Evolutionary conservation across 768 basidiomycete genomes (phyloP).

Genomic region (Suillus clintonianus): DNA sequence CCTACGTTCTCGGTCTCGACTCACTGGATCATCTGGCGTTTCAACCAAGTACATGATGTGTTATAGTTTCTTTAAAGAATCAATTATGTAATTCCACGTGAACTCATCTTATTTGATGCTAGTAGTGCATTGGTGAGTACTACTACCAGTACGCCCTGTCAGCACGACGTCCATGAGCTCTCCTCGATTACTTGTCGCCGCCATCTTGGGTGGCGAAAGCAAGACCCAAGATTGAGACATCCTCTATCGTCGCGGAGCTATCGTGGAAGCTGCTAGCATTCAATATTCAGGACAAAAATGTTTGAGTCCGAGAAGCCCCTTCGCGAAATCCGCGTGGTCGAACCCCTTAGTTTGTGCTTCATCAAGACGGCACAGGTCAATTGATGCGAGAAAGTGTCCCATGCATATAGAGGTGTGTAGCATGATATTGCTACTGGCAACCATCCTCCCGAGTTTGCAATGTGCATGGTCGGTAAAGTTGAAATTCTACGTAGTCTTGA

Average conservation of each 20-base stretch:
- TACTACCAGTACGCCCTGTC: background rate
- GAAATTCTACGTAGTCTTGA: no score
- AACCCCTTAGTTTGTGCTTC: no score
- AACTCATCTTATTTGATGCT: background rate
- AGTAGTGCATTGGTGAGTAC: background rate
- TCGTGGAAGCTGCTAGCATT: background rate
- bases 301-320: background rate
- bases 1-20: no score
- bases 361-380: no score
- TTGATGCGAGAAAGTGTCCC: no score
- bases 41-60: no score
- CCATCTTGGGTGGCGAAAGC: background rate
- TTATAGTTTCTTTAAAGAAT: no score
- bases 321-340: no score
- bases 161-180: background rate
- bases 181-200: background rate
- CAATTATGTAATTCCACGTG: background rate
- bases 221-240: background rate
- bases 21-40: background rate
- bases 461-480: no score
- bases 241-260: background rate
- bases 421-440: no score
- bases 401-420: no score
- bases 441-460: no score
- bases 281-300: background rate